Conservation (phyloP, 257 asterid species). For the Scutellaria barbata region DNA sequence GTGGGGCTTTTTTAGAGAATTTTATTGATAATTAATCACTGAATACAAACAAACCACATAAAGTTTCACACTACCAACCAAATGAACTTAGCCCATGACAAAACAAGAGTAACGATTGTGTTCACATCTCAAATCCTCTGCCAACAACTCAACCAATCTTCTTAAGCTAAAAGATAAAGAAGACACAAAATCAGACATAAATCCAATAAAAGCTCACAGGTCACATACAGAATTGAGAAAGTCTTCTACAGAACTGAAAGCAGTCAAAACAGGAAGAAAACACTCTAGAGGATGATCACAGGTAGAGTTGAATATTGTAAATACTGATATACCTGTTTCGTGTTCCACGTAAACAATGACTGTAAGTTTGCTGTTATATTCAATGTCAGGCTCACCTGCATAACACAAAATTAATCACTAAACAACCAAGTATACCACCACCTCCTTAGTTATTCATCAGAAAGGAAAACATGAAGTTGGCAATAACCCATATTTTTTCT, state of each 20-base stretch:
- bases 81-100: neutral
- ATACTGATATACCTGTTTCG: slow-evolving; percentile 66
- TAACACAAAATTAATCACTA: slow-evolving; percentile 26
- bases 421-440: slow-evolving; percentile 22
- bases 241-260: slow-evolving; percentile 4
- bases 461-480: slow-evolving; percentile 17
- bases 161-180: neutral
- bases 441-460: slow-evolving; percentile 22
- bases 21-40: slow-evolving; percentile 10
- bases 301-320: slow-evolving; percentile 18
- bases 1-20: slow-evolving; percentile 16
- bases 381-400: slow-evolving; percentile 80
- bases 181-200: slow-evolving; percentile 18
- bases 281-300: slow-evolving; percentile 3
- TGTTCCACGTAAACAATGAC: slow-evolving; percentile 77
- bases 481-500: neutral
- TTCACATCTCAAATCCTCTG: slow-evolving; percentile 12
- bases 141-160: slow-evolving; percentile 8
- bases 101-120: slow-evolving; percentile 7
- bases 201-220: slow-evolving; percentile 23
- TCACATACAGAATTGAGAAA: neutral
- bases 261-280: slow-evolving; percentile 18
- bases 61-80: slow-evolving; percentile 13
- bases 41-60: neutral
- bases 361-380: slow-evolving; percentile 66